Conservation (phyloP, 2,329 filamentous ascomycete genomes). For the Diaporthe sp. region DNA sequence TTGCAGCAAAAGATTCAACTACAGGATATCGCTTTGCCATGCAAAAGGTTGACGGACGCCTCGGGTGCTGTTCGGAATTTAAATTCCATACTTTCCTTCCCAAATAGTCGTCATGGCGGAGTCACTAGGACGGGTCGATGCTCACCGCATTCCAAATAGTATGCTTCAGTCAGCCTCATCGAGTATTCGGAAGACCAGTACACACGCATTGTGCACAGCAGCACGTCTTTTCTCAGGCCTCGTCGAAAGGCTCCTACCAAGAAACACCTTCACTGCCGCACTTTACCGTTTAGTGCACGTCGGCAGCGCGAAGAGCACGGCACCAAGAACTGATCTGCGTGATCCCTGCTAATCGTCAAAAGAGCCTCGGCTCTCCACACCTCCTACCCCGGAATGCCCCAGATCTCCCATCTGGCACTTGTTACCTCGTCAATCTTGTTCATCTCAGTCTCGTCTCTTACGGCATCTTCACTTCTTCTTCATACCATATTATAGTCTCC, state of each 20-base stretch:
- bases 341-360: slow-evolving; percentile 34
- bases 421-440: background rate
- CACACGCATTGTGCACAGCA: too few species aligned
- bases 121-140: background rate
- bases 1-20: background rate
- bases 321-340: slow-evolving; percentile 22
- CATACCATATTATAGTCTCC: background rate
- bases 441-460: background rate
- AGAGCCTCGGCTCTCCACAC: slow-evolving; percentile 42
- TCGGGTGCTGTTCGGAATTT: background rate
- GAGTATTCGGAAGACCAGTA: background rate
- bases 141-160: background rate
- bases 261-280: background rate
- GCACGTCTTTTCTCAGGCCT: background rate
- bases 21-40: background rate
- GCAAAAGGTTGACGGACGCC: background rate
- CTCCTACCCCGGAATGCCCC: slow-evolving; percentile 30
- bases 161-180: background rate
- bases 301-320: background rate
- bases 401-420: slow-evolving; percentile 3
- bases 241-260: background rate
- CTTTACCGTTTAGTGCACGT: background rate
- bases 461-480: background rate
- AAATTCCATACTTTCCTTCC: background rate
- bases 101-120: too few species aligned